Base-by-base conservation (phyloP, 257 asterid species). In the Schizonepeta tenuifolia region DNA sequence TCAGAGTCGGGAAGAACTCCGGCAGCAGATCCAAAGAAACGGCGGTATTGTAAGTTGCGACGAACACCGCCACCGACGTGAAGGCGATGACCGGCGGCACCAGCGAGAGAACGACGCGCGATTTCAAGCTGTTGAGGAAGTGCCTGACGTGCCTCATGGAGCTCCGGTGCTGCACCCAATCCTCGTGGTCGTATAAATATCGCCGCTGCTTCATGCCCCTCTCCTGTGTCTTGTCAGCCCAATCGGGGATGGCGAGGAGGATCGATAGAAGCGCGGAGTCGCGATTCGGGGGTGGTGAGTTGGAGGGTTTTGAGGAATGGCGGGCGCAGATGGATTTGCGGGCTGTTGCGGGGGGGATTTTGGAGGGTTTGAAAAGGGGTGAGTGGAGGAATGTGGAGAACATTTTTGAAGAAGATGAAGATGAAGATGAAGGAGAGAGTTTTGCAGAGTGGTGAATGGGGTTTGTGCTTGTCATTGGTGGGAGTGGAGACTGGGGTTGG, bases 141-240 rank as follows among this genome's bases (percentile, higher is more conserved):
- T 95, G 99, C 64, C 99, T 67, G 58, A 86, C 61, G 50, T 95
- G 99, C 11, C 99, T 75, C 7, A 77, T 71, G 5, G 99, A 92
- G 87, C 98, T 88, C 17, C 97, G 62, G 56, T 90, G 99, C 64
- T 88, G 87, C 21, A 95, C 81, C 97, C 99, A 95, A 7, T 78
- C 71, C 47, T 87, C 87, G 54, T 92, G 96, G 38, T 67, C 83
- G 82, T 91, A 95, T 3, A 95, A 36, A 5, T 82, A 53, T 60
- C 97, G 77, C 61, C 85, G 91, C 85, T 75, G 61, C 76, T 56
- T 82, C 96, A 89, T 80, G 13, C 97, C 92, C 4, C 76, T 60
- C 66, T 94, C 99, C 58, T 91, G 78, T 0, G 87, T 67, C 17
- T 9, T 11, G 73, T 94, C 99, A 6, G 92, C 88, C 98, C 98